Evolutionary conservation across 2,329 filamentous ascomycete species (phyloP).

Genomic region (Sphaerostilbella broomeana): DNA sequence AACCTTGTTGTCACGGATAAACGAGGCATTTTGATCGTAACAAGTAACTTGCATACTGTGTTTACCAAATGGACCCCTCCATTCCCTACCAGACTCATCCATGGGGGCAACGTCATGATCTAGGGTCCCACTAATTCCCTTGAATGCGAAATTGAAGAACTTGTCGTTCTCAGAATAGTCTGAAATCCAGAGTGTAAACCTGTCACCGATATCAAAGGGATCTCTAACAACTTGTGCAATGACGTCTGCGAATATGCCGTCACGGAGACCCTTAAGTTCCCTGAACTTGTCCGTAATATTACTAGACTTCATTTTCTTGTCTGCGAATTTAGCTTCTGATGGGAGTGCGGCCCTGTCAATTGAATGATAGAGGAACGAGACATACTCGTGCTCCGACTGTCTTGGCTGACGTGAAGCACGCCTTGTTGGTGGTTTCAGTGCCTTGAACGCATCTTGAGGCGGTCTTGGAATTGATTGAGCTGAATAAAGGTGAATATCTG

Average conservation of each 20-base stretch:
- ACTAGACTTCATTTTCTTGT: constrained; percentile 30
- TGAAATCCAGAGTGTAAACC: constrained; percentile 62
- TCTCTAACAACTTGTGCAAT: constrained; percentile 61
- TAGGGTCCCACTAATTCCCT: constrained; percentile 24
- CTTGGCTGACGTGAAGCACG: constrained; percentile 18
- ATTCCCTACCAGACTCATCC: constrained; percentile 37
- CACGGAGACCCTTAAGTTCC: constrained; percentile 56
- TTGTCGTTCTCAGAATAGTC: constrained; percentile 70
- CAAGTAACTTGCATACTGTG: constrained; percentile 64
- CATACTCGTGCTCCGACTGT: constrained; percentile 34
- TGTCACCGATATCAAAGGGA: constrained; percentile 38
- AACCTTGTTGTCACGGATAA: constrained; percentile 47
- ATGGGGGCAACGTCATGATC: constrained; percentile 46
- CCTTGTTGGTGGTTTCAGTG: constrained; percentile 19
- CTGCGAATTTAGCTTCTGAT: constrained; percentile 35
- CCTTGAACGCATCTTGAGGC: constrained; percentile 30
- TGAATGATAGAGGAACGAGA: constrained; percentile 41
- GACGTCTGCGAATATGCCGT: constrained; percentile 57
- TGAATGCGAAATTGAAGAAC: constrained; percentile 48
- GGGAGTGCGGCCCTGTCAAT: constrained; percentile 40
- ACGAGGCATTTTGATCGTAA: constrained; percentile 60
- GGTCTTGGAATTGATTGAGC: constrained; percentile 25
- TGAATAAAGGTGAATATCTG: constrained; percentile 40
- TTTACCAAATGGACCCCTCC: constrained; percentile 70
- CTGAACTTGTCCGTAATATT: constrained; percentile 52